Conservation (phyloP, 495 filamentous ascomycete species). For the Trichoderma orchidacearum region DNA sequence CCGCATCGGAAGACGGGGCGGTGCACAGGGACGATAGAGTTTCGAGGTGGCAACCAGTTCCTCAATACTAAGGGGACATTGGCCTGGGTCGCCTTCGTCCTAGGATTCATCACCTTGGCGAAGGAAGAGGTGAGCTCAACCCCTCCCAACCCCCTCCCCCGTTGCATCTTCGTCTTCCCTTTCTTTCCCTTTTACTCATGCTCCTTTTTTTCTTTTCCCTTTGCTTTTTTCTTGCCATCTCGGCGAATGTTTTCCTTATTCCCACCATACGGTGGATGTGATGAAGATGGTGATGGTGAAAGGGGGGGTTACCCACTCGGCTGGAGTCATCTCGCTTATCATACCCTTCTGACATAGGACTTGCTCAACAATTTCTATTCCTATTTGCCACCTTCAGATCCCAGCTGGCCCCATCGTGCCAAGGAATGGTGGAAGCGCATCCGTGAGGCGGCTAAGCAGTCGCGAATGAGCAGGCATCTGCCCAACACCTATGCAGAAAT, state of each 20-base stretch:
- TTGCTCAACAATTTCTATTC: neutral
- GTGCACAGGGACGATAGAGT: slow-evolving; percentile 7
- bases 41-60: slow-evolving; percentile 9
- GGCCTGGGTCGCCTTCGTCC: slow-evolving; percentile 6
- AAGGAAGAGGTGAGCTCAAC: slow-evolving; percentile 1
- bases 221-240: no score
- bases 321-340: neutral
- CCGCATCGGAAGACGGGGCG: slow-evolving; percentile 1
- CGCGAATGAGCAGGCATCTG: slow-evolving; percentile 4
- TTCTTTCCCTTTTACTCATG: neutral
- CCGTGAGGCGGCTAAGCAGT: slow-evolving; percentile 1
- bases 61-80: slow-evolving; percentile 6
- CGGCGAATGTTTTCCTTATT: neutral
- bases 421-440: slow-evolving; percentile 4
- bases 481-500: slow-evolving; percentile 15
- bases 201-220: neutral
- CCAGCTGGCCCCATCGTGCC: neutral
- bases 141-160: no score
- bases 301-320: neutral
- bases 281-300: neutral
- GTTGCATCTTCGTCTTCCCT: neutral
- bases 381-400: neutral
- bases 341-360: slow-evolving; percentile 1
- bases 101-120: slow-evolving; percentile 6
- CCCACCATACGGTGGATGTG: neutral